Base-by-base conservation (phyloP, 371 early-diverging fungal genomes). In the Zychaea mexicana region DNA sequence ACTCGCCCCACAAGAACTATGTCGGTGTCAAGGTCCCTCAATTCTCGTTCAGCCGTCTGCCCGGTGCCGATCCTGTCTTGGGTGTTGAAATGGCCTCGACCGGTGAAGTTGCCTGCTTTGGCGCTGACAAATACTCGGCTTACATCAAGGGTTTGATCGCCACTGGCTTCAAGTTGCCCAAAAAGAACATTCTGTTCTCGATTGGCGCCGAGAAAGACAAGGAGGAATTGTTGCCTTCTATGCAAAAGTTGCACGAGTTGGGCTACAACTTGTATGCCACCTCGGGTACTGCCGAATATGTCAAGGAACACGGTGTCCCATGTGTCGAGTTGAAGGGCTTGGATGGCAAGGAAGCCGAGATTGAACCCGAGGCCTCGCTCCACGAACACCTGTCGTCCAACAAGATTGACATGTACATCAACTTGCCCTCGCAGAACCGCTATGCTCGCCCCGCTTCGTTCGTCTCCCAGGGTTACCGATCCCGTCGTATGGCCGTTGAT, bases 61-160 rank as follows among this genome's bases (percentile, higher is more conserved):
- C 88, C 7, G 96, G 98, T 49, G 96, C 98, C 28, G 98, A 97
- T 72, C 96, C 98, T 38, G 87, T 94, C 80, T 82, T 97, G 52
- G 96, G 96, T 58, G 98, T 97, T 45, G 98, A 97, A 73, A 97
- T 97, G 96, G 92, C 96, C n/a, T 94, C 95, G 9, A 97, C 98
- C 1, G 98, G 98, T 64, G 98, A 97, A 82, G 96, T 97, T 26
- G 98, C 98, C 0, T 95, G 96, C 82, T 97, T 97, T 65, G 98
- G 98, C 30, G 79, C 85, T 22, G 90, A 94, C 67, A 90, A 94
- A 62, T 85, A 90, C 54, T 94, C 95, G 66, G 96, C 96, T 17
- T 95, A 90, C 81, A 92, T 67, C 93, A 93, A 75, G 93, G 92
- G 69, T 94, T 93, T 21, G 93, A 90, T 55, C 84, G 91, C 19